A percentile compares a stretch with the other conserved stretches of the same genome.
Conservation (phyloP, 495 filamentous ascomycete species). For the Penicillium tannophilum region DNA sequence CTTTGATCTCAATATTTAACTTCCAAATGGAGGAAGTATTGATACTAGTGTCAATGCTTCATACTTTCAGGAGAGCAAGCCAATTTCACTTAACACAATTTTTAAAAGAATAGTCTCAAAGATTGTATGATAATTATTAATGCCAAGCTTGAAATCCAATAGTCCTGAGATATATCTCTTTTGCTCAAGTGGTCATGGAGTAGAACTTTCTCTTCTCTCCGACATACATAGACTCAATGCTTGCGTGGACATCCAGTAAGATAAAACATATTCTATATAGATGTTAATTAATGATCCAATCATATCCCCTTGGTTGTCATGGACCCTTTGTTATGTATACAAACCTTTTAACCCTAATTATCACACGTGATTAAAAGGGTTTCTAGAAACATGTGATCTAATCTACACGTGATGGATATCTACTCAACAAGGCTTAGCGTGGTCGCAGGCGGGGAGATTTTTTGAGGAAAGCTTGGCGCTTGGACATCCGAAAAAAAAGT, state of each 20-base stretch:
- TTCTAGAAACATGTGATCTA: constrained; percentile 1
- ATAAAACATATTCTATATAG: too few relatives aligned
- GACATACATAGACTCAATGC: too few relatives aligned
- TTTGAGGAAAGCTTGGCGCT: constrained; percentile 34
- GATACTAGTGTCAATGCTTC: too few relatives aligned
- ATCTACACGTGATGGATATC: background rate
- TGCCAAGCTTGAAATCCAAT: too few relatives aligned
- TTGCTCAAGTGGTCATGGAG: too few relatives aligned
- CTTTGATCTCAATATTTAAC: background rate
- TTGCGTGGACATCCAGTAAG: too few relatives aligned
- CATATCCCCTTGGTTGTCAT: background rate
- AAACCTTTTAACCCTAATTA: constrained; percentile 13
- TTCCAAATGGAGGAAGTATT: background rate
- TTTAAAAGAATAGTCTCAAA: background rate
- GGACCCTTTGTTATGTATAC: background rate
- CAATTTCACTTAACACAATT: constrained; percentile 2
- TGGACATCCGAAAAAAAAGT: constrained; percentile 36
- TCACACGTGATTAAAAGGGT: background rate
- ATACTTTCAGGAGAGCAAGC: too few relatives aligned
- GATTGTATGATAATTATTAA: too few relatives aligned
- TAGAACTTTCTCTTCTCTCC: too few relatives aligned
- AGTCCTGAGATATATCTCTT: too few relatives aligned
- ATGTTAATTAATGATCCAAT: background rate
- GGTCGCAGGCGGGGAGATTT: constrained; percentile 28
- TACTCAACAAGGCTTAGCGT: constrained; percentile 1